Conservation (phyloP, 768 basidiomycete genomes). For the Trametes gibbosa region DNA sequence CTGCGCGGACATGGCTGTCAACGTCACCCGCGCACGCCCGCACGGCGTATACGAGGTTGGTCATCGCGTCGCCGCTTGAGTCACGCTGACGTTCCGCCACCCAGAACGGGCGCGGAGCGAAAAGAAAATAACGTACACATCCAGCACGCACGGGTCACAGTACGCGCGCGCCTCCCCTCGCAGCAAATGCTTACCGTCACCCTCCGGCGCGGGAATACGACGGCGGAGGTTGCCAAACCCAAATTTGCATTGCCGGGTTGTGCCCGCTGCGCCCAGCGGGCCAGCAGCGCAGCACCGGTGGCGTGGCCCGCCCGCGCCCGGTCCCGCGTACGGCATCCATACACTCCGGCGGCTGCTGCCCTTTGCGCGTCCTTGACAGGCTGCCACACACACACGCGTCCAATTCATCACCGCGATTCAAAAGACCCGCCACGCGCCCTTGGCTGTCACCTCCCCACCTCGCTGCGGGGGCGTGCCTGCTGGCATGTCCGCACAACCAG, state of each 20-base stretch:
- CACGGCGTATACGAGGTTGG: not conserved
- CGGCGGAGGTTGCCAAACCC: constrained; percentile 4
- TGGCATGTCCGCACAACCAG: not conserved
- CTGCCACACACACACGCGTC: not conserved
- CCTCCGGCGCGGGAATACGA: not conserved
- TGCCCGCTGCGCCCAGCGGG: not conserved
- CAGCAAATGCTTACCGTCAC: no score
- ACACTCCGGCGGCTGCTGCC: no score
- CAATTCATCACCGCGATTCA: not conserved
- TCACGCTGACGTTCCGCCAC: constrained; percentile 5
- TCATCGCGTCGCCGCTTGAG: constrained; percentile 1
- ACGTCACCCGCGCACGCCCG: not conserved
- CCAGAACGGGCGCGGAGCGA: not conserved
- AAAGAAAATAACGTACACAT: no score
- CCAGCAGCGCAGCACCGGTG: not conserved
- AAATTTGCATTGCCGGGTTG: constrained; percentile 3
- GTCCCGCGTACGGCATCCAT: not conserved
- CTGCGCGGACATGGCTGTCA: not conserved
- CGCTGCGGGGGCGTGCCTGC: not conserved
- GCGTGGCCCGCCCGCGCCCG: not conserved
- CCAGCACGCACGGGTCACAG: no score
- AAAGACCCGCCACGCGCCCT: not conserved
- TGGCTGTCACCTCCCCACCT: not conserved
- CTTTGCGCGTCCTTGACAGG: not conserved
- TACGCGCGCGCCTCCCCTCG: no score